Evolutionary conservation across 345 rosid species (phyloP), one percentile per base, ranked within the genome.

Genomic region (Dovyalis caffra): DNA sequence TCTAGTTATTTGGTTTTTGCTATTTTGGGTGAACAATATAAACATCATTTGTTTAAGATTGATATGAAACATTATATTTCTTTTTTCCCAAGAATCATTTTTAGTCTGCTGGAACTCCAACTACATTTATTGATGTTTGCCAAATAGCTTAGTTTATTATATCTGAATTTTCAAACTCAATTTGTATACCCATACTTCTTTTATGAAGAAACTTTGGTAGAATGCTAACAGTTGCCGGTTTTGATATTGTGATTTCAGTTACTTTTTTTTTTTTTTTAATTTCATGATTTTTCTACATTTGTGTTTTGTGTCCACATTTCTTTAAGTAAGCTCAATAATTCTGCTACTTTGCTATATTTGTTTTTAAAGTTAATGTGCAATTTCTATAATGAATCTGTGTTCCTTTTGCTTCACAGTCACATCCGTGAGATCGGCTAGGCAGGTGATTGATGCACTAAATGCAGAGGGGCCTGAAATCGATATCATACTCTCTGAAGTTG

Each of bases 391-490:
- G 70, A 75, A 56, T 7, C 56, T 73, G 37, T 64, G 18, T 76
- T 64, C 28, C 23, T 49, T 71, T 76, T 76, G 64, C 69, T 83
- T 69, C 32, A 73, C 92, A 95, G 99, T 95, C 82, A 93, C 95
- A 64, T 67, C 93, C 2, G 99, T 93, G 79, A 89, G 83, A 76
- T 91, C 99, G 45, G 94, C 97, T 68, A 91, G 99, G 79, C 98
- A 95, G 76, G 98, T 95, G 73, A 90, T 95, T 79, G 95, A 91
- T 87, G 96, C 97, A 70, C 78, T 95, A 72, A 95, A 93, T 83
- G 99, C 97, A 6, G 98, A 95, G 81, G 99, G 98, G 62, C 87
- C 96, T 77, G 95, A 91, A 73, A 92, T 95, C 63, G 99, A 95
- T 87, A 87, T 95, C 40, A 91, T 95, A 74, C 94, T 95, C 66